A percentile compares a stretch with the other conserved stretches of the same genome.
These are phyloP conservation scores for Alloteropsis semialata DNA, from an alignment of 176 grass and related monocot species.

Conservation along the genomic window DNA sequence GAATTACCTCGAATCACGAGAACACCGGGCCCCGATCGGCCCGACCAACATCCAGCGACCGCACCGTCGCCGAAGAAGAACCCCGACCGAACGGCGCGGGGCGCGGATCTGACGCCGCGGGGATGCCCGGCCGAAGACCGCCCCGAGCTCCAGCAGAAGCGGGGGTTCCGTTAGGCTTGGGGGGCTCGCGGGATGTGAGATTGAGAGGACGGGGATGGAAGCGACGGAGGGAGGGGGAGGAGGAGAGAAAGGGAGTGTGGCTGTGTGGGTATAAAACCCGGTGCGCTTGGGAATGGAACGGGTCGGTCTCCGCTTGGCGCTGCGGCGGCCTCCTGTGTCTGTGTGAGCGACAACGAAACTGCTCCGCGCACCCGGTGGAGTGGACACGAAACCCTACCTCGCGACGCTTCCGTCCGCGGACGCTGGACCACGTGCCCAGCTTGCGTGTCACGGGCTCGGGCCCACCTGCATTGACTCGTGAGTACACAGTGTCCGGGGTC, in stretches of 20 bases:
- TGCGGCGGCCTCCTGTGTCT: background rate
- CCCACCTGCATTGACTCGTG: conserved; percentile 22
- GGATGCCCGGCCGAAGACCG: background rate
- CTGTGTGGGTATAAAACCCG: conserved; percentile 38
- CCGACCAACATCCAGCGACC: background rate
- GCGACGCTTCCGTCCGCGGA: conserved; percentile 27
- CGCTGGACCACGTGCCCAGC: conserved; percentile 27
- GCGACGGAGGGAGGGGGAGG: background rate
- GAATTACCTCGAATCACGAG: conserved; percentile 35
- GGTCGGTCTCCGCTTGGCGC: background rate
- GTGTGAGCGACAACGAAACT: background rate
- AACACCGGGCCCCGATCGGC: background rate
- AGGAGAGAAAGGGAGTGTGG: background rate
- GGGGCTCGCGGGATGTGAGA: background rate
- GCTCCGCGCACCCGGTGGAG: conserved; percentile 15
- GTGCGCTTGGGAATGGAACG: background rate
- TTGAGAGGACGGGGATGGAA: background rate
- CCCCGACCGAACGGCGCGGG: background rate
- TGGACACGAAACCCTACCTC: conserved; percentile 9
- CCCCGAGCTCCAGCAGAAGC: background rate
- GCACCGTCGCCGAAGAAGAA: background rate
- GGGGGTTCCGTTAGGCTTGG: background rate
- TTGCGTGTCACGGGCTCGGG: background rate
- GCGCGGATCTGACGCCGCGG: conserved; percentile 15
- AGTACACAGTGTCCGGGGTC: background rate